Base-by-base conservation (phyloP, 2,329 filamentous ascomycete species). In the Talaromyces pinophilus region DNA sequence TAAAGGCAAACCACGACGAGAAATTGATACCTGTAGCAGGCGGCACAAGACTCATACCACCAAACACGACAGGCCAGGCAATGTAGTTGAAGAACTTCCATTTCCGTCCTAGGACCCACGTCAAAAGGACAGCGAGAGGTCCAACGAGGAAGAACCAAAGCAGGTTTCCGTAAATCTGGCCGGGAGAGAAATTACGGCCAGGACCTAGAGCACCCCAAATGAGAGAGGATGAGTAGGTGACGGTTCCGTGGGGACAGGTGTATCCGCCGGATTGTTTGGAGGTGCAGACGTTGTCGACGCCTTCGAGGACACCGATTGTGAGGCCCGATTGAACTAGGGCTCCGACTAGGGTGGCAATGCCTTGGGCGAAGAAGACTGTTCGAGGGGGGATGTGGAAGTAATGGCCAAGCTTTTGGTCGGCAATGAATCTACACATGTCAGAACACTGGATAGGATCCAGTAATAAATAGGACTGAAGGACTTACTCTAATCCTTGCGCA, bases 151-250 rank as follows among this genome's bases (percentile, higher is more conserved):
- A 92, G 79, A 91, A 92, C 83, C 85, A 92, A 67, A 90, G 85
- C 30, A 92, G 80, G 11, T 82, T 82, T 3, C 85, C 82, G 73
- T 92, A 92, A 2, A 90, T 81, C 42, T 87, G 84, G 1, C 83
- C 82, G 2, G 84, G 81, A 62, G 85, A 86, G 74, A 91, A 92
- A 73, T 91, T 88, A 52, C 89, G 86, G 1, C 82, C 82, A 0
- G 90, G 90, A 0, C 90, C 90, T 65, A 92, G 88, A 61, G 88
- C 86, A 62, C 90, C 90, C 89, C 89, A 91, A 69, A 91, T 87
- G 62, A 91, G 82, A 13, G 88, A 91, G 0, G 88, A 87, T 0
- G 88, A 91, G 77, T 89, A 92, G 72, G 87, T 88, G 0, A 86
- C 85, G 30, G 81, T 81, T 17, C 84, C 83, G 54, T 82, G 80